Evolutionary conservation across 2,329 filamentous ascomycete genomes (phyloP), one percentile per base, ranked within the genome.

Genomic region (Arthroderma sp.): DNA sequence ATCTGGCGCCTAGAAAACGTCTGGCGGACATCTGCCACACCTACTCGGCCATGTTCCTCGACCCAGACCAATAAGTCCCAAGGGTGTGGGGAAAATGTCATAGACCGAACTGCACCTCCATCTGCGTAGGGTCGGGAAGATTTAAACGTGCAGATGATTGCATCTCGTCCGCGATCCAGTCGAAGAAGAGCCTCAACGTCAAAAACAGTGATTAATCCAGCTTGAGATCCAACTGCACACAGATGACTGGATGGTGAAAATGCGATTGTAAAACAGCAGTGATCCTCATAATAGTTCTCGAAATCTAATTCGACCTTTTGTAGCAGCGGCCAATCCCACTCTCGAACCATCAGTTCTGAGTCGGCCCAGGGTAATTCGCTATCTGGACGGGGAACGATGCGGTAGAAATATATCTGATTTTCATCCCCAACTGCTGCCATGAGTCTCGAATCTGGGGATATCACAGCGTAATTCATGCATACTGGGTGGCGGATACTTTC

Each of bases 1-100:
- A 66, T 60, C 49, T 71, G 68, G 42, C 66, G 59, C 40, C 68
- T 62, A 29, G 60, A 52, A 47, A 70, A 71, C n/a, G 55, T 56
- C 47, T 65, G 66, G 34, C 69, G 67, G 40, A 71, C 55, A 53
- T 72, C 69, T 30, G 67, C 66, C 46, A 72, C 53, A 5, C 68
- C 69, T 38, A 65, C 65, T 49, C 65, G 60, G 10, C 68, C 69
- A 50, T 84, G 81, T 55, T 94, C 85, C 62, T 98, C 91, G 6
- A 87, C 85, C 88, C 91, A 96, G 5, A 93, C 83, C 36, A 98
- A 69, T 11, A 98, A 75, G 58, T 95, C 89, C 70, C 82, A 89
- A 0, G 88, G 85, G 1, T 84, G 83, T 0, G 89, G 88, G 4
- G 85, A 87, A 59, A 98, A 98, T 1, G 82, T 75, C 83, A 96